Evolutionary conservation across 352 stramenopile species (phyloP).

Genomic region (Pythium periplocum): DNA sequence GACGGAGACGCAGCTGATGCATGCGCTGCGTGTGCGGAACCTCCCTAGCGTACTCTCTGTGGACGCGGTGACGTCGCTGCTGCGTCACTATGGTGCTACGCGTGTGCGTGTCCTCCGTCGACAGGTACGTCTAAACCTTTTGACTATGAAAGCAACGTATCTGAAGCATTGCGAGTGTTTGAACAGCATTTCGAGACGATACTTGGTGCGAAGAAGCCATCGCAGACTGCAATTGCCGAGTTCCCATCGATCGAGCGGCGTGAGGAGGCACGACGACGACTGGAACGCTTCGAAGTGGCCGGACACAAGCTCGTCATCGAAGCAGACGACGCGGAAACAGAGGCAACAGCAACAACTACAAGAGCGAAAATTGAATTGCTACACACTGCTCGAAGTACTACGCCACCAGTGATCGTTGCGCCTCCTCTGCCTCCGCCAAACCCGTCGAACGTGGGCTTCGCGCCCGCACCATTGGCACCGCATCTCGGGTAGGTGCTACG

Average conservation of each 20-base stretch:
- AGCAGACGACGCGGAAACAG: conserved; percentile 26
- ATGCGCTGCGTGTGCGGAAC: conserved; percentile 46
- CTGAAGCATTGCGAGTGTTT: too few relatives aligned
- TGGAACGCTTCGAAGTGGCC: conserved; percentile 48
- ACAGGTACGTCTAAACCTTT: conserved; percentile 16
- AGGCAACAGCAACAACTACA: conserved; percentile 25
- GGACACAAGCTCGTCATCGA: conserved; percentile 31
- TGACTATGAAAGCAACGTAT: not conserved
- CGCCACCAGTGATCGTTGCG: too few relatives aligned
- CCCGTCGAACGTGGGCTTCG: conserved; percentile 4
- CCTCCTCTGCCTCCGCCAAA: too few relatives aligned
- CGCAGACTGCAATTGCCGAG: conserved; percentile 43
- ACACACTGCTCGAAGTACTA: too few relatives aligned
- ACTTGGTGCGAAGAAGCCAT: conserved; percentile 15
- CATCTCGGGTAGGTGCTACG: conserved; percentile 55
- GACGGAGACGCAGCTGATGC: too few relatives aligned
- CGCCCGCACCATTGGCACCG: conserved; percentile 49
- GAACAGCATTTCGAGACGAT: too few relatives aligned
- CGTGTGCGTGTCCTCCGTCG: conserved; percentile 37
- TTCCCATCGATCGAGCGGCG: conserved; percentile 28
- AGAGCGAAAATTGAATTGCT: not conserved
- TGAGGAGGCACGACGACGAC: conserved; percentile 31
- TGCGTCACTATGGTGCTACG: conserved; percentile 52
- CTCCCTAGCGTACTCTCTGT: conserved; percentile 49
- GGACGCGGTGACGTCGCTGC: conserved; percentile 47